Evolutionary conservation across 306 rosid genomes (phyloP).

Genomic region (Ormosia semicastrata): DNA sequence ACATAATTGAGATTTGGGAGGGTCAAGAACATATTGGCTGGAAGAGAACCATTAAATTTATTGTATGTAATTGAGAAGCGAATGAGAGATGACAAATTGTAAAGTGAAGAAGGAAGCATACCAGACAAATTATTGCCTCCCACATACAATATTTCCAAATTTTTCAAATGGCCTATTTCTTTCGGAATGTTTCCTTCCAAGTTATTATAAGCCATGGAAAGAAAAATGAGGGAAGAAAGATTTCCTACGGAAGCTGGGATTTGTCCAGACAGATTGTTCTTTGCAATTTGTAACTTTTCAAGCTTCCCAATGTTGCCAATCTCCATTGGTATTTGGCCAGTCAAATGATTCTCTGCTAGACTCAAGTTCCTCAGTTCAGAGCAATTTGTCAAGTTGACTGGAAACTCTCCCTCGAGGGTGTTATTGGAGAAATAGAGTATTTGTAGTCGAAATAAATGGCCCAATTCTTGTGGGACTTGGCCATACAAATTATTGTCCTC

Average conservation of each 20-base stretch:
- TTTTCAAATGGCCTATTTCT: too few species aligned
- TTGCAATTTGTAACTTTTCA: too few species aligned
- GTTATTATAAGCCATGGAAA: too few species aligned
- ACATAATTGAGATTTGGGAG: neutral
- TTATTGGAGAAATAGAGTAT: neutral
- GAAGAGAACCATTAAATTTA: neutral
- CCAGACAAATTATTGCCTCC: too few species aligned
- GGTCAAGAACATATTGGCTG: neutral
- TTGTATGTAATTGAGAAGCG: fast-evolving
- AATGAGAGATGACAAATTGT: neutral
- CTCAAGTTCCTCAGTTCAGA: neutral
- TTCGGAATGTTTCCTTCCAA: too few species aligned
- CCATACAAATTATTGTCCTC: neutral
- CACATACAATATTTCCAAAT: too few species aligned
- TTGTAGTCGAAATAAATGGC: neutral
- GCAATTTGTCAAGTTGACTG: neutral
- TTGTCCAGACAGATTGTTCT: too few species aligned
- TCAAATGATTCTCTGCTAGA: neutral
- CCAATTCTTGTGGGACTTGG: neutral
- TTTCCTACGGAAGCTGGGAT: too few species aligned
- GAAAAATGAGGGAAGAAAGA: too few species aligned
- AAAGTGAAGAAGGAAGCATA: too few species aligned
- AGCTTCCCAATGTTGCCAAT: neutral
- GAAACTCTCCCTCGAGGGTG: slow-evolving; percentile 12
- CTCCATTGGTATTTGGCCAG: neutral